These are phyloP conservation scores for Incumbomyces lentus DNA, from an alignment of 2,329 filamentous ascomycete genomes.

Conservation along the genomic window DNA sequence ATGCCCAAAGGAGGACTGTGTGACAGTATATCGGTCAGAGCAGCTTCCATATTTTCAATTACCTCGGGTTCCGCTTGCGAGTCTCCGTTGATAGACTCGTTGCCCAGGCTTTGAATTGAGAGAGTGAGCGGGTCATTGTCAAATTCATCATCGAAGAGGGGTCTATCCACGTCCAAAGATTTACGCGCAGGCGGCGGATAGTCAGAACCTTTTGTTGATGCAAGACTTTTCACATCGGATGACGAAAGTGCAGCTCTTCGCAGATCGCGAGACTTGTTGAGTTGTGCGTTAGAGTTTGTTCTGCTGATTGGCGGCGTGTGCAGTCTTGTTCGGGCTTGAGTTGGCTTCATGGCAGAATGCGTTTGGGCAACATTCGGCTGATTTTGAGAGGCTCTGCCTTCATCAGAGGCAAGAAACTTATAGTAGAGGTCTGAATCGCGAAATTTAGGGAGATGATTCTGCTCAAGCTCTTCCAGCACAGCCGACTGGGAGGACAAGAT, in stretches of 20 bases:
- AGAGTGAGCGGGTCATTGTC: conserved; percentile 60
- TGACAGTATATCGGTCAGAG: conserved; percentile 84
- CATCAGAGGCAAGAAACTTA: conserved; percentile 87
- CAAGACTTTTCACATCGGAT: conserved; percentile 42
- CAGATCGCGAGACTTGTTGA: conserved; percentile 41
- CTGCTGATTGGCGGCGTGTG: conserved; percentile 37
- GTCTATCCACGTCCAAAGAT: conserved; percentile 54
- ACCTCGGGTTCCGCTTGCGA: conserved; percentile 62
- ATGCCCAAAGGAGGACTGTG: conserved; percentile 47
- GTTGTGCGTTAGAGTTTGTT: conserved; percentile 37
- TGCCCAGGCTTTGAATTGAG: conserved; percentile 71
- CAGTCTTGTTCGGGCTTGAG: conserved; percentile 24
- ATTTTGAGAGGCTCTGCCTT: conserved; percentile 35
- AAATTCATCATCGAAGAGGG: conserved; percentile 73
- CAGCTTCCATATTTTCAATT: conserved; percentile 86
- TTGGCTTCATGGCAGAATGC: neutral
- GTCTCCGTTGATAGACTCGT: conserved; percentile 47
- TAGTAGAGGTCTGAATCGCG: conserved; percentile 90
- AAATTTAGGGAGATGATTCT: conserved; percentile 70
- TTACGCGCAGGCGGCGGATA: conserved; percentile 42
- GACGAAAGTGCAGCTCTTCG: conserved; percentile 51
- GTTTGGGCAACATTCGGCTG: conserved; percentile 8
- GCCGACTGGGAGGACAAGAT: conserved; percentile 73
- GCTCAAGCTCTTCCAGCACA: conserved; percentile 75
- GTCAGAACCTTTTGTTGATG: conserved; percentile 35